Conservation (phyloP, 73 alveolate species). For the Paramecium pentaurelia region DNA sequence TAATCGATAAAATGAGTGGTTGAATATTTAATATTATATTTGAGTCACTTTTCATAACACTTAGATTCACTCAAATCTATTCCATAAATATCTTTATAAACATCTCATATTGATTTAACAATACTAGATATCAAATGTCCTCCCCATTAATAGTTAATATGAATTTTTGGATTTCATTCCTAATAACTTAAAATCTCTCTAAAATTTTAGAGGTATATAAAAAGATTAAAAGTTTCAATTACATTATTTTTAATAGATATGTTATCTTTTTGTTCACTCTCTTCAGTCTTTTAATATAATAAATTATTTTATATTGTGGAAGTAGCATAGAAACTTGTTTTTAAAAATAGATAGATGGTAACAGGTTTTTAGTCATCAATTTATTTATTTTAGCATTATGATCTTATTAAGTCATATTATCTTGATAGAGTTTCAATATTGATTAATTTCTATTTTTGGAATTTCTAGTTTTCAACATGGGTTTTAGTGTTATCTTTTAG, state of each 20-base stretch:
- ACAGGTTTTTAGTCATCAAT: conserved; percentile 45
- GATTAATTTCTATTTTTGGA: background rate
- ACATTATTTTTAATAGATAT: background rate
- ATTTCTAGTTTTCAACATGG: conserved; percentile 44
- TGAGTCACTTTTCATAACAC: background rate
- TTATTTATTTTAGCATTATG: conserved; percentile 26
- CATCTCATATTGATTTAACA: conserved; percentile 44
- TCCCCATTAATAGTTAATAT: background rate
- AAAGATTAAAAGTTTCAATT: conserved; percentile 52
- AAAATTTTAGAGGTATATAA: conserved; percentile 42
- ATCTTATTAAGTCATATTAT: conserved; percentile 34
- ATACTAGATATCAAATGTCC: conserved; percentile 49
- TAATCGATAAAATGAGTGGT: background rate
- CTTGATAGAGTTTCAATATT: conserved; percentile 42
- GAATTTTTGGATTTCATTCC: conserved; percentile 37
- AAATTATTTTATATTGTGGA: conserved; percentile 51
- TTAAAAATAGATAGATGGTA: conserved; percentile 49
- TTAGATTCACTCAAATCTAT: background rate
- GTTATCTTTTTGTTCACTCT: background rate
- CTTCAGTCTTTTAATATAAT: conserved; percentile 19
- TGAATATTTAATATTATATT: background rate
- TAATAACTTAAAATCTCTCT: conserved; percentile 41
- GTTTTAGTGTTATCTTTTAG: conserved; percentile 54
- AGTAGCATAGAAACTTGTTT: conserved; percentile 58
- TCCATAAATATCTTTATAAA: conserved; percentile 29